These are phyloP conservation scores for Pseudofabraea citricarpa DNA, from an alignment of 2,329 filamentous ascomycete genomes.

Conservation along the genomic window DNA sequence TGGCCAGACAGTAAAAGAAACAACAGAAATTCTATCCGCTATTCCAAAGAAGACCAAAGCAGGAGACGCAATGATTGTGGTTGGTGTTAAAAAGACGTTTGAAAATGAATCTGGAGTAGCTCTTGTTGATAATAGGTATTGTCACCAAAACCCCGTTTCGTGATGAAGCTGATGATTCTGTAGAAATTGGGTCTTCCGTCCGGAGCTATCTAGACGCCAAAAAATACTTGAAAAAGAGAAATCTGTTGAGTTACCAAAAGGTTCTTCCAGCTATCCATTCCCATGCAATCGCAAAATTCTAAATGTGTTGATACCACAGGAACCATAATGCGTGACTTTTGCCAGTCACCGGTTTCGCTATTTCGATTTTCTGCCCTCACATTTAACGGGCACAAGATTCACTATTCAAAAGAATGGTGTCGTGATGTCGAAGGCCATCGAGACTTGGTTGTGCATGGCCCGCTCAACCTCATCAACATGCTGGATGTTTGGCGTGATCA, in stretches of 20 bases:
- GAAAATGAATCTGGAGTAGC: conserved; percentile 44
- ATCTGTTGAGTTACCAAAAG: conserved; percentile 13
- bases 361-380: conserved; percentile 83
- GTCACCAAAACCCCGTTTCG: too few species aligned
- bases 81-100: conserved; percentile 58
- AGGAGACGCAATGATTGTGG: conserved; percentile 58
- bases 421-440: conserved; percentile 51
- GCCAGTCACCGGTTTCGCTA: conserved; percentile 34
- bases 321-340: conserved; percentile 23
- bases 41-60: conserved; percentile 48
- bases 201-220: conserved; percentile 20
- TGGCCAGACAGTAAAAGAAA: conserved; percentile 51
- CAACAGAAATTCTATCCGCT: conserved; percentile 48
- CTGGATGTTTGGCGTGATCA: conserved; percentile 60
- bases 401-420: conserved; percentile 61
- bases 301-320: too few species aligned
- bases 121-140: conserved; percentile 48
- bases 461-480: conserved; percentile 69
- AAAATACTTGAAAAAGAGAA: conserved; percentile 11
- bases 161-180: conserved; percentile 21
- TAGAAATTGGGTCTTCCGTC: conserved; percentile 28
- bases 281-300: too few species aligned
- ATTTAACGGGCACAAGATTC: conserved; percentile 82
- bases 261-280: conserved; percentile 4
- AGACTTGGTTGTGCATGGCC: conserved; percentile 73